Base-by-base conservation (phyloP, 2,329 filamentous ascomycete genomes). In the Hymenoscyphus fructigenus region DNA sequence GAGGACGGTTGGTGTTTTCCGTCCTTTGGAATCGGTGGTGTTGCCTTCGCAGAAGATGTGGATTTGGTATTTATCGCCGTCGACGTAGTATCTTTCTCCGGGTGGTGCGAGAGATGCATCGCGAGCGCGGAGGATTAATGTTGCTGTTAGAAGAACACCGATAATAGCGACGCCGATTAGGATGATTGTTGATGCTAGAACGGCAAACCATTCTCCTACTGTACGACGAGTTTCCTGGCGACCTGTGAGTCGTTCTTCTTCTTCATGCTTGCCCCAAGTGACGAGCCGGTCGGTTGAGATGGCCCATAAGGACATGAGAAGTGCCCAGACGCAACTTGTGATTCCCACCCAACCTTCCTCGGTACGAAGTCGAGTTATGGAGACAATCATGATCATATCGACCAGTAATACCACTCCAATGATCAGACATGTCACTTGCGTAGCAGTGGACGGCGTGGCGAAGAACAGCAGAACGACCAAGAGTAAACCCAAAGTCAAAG, bases 271-370 rank as follows among this genome's bases (percentile, higher is more conserved):
- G 64, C 94, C 95, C 90, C 92, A 96, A 73, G 90, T 85, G 9
- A 99, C 95, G 4, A 91, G 88, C 58, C 90, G 85, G 74, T 97
- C 94, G 7, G 90, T 91, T 9, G 89, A 73, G 23, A 97, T 82
- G 28, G 90, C 90, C 87, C 92, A 98, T 2, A 91, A 76, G 41
- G 90, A 85, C 75, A 96, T 91, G 57, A 95, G 69, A 2, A 92
- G 82, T 20, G 92, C 91, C 93, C 91, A 97, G 17, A 92, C 79
- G 2, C 94, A 90, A 53, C 91, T 95, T 10, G 86, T 87, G 63
- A 95, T 90, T n/a, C 95, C 95, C 0, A 95, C 88, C 89, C 93
- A 96, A 36, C 92, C 90, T 78, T 98, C 94, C 76, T 97, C 93
- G 23, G 89, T 82, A 15, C 94, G 85, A 17, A 94, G 84, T 68